phyloP scores from a whole-genome alignment of 805 yeast species.

The Kazachstania taianensis region DNA sequence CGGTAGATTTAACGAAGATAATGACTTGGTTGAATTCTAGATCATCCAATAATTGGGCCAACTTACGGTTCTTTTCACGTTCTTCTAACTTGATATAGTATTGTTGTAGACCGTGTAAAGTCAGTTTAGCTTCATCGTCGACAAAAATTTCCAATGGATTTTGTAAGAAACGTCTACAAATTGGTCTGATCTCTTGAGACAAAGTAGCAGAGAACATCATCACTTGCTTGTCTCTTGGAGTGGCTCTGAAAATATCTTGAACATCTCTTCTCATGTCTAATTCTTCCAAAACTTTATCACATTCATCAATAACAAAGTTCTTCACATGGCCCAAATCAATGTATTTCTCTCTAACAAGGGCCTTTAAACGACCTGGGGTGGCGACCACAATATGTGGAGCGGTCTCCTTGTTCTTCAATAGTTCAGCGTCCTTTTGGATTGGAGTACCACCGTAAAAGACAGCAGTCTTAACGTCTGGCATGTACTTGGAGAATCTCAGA shows the following conservation, averaged over 20 bases:
- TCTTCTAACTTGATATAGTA: slow-evolving; percentile 84
- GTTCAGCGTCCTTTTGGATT: slow-evolving; percentile 73
- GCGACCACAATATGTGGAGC: slow-evolving; percentile 96
- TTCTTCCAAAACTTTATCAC: slow-evolving; percentile 93
- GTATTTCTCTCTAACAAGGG: slow-evolving; percentile 83
- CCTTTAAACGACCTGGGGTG: slow-evolving; percentile 96
- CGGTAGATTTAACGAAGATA: slow-evolving; percentile 84
- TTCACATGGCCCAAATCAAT: slow-evolving; percentile 81
- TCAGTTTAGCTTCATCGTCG: slow-evolving; percentile 94
- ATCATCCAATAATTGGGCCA: slow-evolving; percentile 85
- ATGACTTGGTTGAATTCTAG: slow-evolving; percentile 97
- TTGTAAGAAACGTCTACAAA: slow-evolving; percentile 96
- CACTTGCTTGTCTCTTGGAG: slow-evolving; percentile 97
- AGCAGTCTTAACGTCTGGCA: slow-evolving; percentile 95
- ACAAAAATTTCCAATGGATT: slow-evolving; percentile 95
- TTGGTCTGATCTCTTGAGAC: slow-evolving; percentile 87
- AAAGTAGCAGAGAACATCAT: slow-evolving; percentile 99
- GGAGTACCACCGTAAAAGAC: slow-evolving; percentile 96
- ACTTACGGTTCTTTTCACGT: slow-evolving; percentile 84
- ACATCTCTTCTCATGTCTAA: slow-evolving; percentile 96
- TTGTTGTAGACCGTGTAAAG: slow-evolving; percentile 97
- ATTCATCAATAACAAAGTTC: slow-evolving; percentile 93
- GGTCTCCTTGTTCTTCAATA: slow-evolving; percentile 82
- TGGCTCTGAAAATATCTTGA: slow-evolving; percentile 93
- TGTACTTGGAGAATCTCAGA: slow-evolving; percentile 92